Evolutionary conservation across 495 filamentous ascomycete genomes (phyloP).

Genomic region (Xylaria sp.): DNA sequence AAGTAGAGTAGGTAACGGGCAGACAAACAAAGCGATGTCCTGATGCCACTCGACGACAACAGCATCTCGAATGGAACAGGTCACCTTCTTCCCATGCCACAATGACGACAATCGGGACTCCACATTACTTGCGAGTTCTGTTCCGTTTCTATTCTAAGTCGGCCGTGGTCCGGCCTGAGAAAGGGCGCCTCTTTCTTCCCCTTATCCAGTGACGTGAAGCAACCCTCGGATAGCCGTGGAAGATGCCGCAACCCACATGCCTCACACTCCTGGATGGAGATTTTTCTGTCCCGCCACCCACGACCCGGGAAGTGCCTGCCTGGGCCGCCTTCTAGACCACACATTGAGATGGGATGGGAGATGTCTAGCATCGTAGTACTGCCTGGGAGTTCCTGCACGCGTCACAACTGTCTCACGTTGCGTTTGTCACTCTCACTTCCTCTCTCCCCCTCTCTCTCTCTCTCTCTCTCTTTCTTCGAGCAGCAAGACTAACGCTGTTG

Average conservation of each 20-base stretch:
- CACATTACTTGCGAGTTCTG: not conserved
- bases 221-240: constrained; percentile 7
- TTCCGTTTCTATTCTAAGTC: constrained; percentile 10
- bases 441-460: not conserved
- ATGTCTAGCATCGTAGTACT: constrained; percentile 5
- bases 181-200: not conserved
- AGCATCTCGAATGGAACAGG: constrained; percentile 8
- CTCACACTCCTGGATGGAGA: constrained; percentile 2
- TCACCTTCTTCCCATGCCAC: constrained; percentile 2
- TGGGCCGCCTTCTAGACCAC: not conserved
- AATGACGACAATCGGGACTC: not conserved
- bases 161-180: not conserved
- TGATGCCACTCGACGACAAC: constrained; percentile 1
- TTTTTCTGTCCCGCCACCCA: not conserved
- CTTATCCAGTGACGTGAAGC: constrained; percentile 5
- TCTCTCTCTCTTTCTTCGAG: not conserved
- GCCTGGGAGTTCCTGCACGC: constrained; percentile 20
- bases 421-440: constrained; percentile 18
- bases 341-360: not conserved
- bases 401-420: constrained; percentile 21
- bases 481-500: constrained; percentile 6
- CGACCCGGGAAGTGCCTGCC: not conserved
- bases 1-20: not conserved
- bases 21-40: constrained; percentile 16
- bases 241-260: constrained; percentile 15